Evolutionary conservation across 305 asterid genomes (phyloP), one percentile per base, ranked within the genome.

Genomic region (Fraxinus sp.): DNA sequence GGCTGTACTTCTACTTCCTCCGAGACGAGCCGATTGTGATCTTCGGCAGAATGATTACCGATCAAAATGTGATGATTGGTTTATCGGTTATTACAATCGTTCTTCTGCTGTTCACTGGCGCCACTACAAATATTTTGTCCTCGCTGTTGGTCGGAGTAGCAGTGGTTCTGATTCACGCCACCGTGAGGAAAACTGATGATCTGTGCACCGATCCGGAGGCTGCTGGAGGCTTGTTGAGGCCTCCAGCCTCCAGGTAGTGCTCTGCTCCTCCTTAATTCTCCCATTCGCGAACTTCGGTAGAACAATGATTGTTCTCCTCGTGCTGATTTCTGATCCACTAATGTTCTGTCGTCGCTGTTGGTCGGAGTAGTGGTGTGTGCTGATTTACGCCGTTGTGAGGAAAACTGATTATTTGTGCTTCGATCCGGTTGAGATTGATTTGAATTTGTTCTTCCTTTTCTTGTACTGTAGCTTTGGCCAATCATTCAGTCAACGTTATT

Each of bases 1-100:
- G 99, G 99, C 35, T 90, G 37, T 84, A 92, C 87, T 84, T 96
- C 76, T 96, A 96, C 87, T 96, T 96, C 87, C 92, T 96, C 35
- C 93, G 98, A 46, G 98, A 95, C 77, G 95, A 89, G 87, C 98
- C 98, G 70, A 84, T 96, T 80, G 87, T 86, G 83, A 26, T 93
- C 18, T 89, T 92, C 75, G 90, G 91, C 83, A 94, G 96, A 37
- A 5, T 88, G 82, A 87, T 96, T 75, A 74, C 43, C 46, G 98
- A 96, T 81, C 90, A 82, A 14, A 88, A 84, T 84, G 95, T 95
- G 77, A 85, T 96, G 85, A 85, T 93, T 77, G 89, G 87, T 77
- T 89, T 96, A 39, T 49, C 89, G 82, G 71, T 92, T 13, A 22
- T 91, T 71, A 89, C 98, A 16, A 5, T 96, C 14, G 75, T 28